Percentiles rank a stretch among this genome's conserved stretches.
Conservation (phyloP, 495 filamentous ascomycete species). For the Penicillium mononematosum region DNA sequence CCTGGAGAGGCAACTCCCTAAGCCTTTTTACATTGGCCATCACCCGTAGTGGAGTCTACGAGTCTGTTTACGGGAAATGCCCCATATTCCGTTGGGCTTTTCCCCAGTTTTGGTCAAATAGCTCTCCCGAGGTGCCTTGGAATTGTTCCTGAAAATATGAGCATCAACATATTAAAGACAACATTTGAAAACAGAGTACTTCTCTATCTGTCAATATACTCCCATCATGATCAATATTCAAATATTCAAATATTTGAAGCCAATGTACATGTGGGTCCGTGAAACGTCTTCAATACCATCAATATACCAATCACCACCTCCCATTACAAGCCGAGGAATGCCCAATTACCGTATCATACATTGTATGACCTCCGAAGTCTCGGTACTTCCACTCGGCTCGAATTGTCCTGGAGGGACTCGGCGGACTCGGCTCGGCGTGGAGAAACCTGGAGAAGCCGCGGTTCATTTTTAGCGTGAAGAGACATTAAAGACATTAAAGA, state of each 20-base stretch:
- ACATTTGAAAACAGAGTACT: too few relatives aligned
- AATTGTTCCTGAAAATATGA: not conserved
- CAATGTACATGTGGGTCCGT: not conserved
- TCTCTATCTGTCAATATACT: too few relatives aligned
- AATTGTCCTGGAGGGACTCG: too few relatives aligned
- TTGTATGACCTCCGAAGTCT: constrained; percentile 1
- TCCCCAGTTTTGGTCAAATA: not conserved
- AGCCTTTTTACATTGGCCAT: not conserved
- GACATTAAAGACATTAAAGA: not conserved
- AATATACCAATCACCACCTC: constrained; percentile 12
- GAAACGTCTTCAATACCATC: not conserved
- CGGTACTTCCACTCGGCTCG: constrained; percentile 35
- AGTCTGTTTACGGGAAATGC: constrained; percentile 1
- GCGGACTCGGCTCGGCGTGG: not conserved
- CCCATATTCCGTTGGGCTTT: constrained; percentile 13
- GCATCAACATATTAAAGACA: not conserved
- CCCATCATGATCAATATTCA: not conserved
- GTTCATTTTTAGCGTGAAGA: constrained; percentile 5
- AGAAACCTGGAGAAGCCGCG: constrained; percentile 14
- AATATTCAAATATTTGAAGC: not conserved
- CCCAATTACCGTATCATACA: constrained; percentile 37
- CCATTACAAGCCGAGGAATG: constrained; percentile 28
- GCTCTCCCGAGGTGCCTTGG: too few relatives aligned
- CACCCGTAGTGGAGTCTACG: not conserved
- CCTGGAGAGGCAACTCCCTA: not conserved